phyloP scores from a whole-genome alignment of 495 filamentous ascomycete species.

The Aspergillus diversus region DNA sequence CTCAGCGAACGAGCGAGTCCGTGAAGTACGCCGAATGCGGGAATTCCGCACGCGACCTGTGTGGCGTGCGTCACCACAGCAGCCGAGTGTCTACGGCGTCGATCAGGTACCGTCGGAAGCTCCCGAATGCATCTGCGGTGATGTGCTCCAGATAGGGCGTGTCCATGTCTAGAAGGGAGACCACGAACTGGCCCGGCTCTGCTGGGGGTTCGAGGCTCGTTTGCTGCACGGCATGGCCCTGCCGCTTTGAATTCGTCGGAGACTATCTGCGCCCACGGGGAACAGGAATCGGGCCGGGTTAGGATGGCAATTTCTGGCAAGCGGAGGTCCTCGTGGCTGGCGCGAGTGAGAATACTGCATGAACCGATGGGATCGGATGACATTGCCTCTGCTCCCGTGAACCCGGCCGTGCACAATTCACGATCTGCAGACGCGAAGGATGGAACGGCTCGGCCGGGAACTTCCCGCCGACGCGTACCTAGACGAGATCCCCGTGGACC shows the following conservation, averaged over 20 bases:
- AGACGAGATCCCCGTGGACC: no score
- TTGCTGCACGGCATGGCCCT: no score
- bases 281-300: no score
- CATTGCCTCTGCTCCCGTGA: neutral
- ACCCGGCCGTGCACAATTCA: constrained; percentile 1
- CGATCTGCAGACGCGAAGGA: no score
- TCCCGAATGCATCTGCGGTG: constrained; percentile 11
- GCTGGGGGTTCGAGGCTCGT: no score
- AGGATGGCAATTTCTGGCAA: no score
- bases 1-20: constrained; percentile 48
- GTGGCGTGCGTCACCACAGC: constrained; percentile 46
- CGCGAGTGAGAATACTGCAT: neutral
- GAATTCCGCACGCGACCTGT: constrained; percentile 42
- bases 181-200: no score
- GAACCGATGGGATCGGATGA: no score
- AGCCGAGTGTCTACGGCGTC: constrained; percentile 10
- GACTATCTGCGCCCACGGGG: no score
- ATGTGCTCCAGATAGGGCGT: constrained; percentile 35
- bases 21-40: constrained; percentile 38
- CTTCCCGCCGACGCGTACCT: no score
- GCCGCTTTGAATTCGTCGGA: no score
- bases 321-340: neutral
- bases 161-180: constrained; percentile 42
- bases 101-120: constrained; percentile 25
- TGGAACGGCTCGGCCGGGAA: no score